Percentiles rank a stretch among this genome's conserved stretches.
Evolutionary conservation across 257 asterid species (phyloP).

Genomic region (Capsicum chinense): DNA sequence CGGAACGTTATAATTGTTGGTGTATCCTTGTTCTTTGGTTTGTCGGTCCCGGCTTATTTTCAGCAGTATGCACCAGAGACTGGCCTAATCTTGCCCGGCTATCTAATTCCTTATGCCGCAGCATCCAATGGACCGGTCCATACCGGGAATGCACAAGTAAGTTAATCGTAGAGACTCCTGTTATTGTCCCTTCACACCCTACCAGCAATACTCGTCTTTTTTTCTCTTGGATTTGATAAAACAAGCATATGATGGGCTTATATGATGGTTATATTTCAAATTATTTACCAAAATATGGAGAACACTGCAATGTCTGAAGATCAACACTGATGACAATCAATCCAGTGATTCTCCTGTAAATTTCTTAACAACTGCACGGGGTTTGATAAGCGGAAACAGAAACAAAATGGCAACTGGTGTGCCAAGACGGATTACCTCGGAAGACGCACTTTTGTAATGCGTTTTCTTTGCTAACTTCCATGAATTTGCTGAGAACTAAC

Average conservation of each 20-base stretch:
- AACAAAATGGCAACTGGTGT: background rate
- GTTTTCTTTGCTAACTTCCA: background rate
- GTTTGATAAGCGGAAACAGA: background rate
- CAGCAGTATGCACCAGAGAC: constrained; percentile 88
- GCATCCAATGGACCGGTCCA: constrained; percentile 93
- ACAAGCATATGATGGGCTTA: background rate
- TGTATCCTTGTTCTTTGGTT: constrained; percentile 86
- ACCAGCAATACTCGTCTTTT: background rate
- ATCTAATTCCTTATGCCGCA: constrained; percentile 86
- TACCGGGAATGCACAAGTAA: constrained; percentile 71
- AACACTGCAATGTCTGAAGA: background rate
- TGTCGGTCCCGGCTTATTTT: constrained; percentile 86
- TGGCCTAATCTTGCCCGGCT: constrained; percentile 72
- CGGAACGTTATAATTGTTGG: constrained; percentile 88
- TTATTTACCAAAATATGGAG: background rate
- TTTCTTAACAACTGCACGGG: background rate
- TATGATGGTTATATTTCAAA: background rate
- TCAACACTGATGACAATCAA: background rate
- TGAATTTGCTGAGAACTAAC: constrained; percentile 26
- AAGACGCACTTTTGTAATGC: background rate
- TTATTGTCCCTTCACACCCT: background rate
- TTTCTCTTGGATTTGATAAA: background rate
- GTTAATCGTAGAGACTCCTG: constrained; percentile 28
- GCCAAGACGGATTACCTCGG: background rate
- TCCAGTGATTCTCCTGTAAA: background rate